Conservation (phyloP, 2,329 filamentous ascomycete species). For the Botrytis pseudocinerea region DNA sequence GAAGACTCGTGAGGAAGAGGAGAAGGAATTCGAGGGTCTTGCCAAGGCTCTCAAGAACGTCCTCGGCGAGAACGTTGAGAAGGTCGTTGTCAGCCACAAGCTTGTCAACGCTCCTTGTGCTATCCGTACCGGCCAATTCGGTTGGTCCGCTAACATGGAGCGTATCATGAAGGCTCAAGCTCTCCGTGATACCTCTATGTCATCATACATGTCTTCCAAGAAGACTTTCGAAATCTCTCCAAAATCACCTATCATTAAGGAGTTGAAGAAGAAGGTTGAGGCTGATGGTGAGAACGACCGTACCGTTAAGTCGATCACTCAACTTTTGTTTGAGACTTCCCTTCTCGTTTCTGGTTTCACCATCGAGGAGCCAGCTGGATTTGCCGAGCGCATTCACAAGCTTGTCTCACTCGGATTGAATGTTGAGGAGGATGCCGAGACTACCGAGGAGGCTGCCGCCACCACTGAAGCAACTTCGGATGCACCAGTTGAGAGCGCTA, state of each 20-base stretch:
- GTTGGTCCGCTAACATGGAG: constrained; percentile 99
- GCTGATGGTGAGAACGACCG: constrained; percentile 96
- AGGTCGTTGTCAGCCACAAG: constrained; percentile 99
- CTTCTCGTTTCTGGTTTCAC: constrained; percentile 99
- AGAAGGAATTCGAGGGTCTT: constrained; percentile 96
- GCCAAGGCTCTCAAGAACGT: constrained; percentile 99
- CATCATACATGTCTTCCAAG: constrained; percentile 99
- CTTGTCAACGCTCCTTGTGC: constrained; percentile 91
- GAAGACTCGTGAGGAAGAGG: constrained; percentile 88
- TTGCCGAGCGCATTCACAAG: constrained; percentile 99
- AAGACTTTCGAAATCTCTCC: constrained; percentile 99
- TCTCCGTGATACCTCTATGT: constrained; percentile 99
- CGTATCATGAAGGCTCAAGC: constrained; percentile 99
- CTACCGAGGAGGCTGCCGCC: constrained; percentile 60
- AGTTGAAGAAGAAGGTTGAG: constrained; percentile 99
- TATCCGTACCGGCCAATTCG: constrained; percentile 99
- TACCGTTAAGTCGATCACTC: constrained; percentile 98
- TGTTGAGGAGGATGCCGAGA: constrained; percentile 90
- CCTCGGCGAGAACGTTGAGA: constrained; percentile 99
- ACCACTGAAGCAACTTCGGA: constrained; percentile 60
- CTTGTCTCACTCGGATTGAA: constrained; percentile 96
- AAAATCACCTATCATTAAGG: constrained; percentile 95
- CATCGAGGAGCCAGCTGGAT: constrained; percentile 96
- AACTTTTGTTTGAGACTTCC: constrained; percentile 98
- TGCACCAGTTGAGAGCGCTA: constrained; percentile 70